Percentiles rank a stretch among this genome's conserved stretches.
Conservation (phyloP, 1,284 basidiomycete species). For the Austroboletus niveus region DNA sequence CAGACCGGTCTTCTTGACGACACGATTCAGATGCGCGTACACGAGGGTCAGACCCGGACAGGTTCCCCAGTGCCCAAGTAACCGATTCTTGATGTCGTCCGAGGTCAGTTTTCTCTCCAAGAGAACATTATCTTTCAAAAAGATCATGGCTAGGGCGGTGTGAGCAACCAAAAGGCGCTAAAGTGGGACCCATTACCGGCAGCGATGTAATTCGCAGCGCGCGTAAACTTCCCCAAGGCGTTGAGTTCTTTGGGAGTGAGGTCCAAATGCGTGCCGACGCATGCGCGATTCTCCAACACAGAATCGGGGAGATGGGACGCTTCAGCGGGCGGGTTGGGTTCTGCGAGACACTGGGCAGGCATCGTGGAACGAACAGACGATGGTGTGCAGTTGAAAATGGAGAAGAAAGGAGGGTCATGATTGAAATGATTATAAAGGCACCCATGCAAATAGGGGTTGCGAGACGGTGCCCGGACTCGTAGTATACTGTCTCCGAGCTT, state of each 20-base stretch:
- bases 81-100: conserved; percentile 75
- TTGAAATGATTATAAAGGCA: no score
- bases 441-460: no score
- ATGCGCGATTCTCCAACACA: conserved; percentile 44
- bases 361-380: conserved; percentile 33
- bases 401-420: neutral
- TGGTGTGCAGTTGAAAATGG: neutral
- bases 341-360: conserved; percentile 54
- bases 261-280: conserved; percentile 42
- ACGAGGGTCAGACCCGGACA: conserved; percentile 76
- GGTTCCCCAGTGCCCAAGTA: conserved; percentile 78
- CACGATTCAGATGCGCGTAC: conserved; percentile 78
- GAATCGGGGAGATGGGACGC: conserved; percentile 56
- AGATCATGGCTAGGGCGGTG: conserved; percentile 65
- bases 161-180: neutral
- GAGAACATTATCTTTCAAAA: conserved; percentile 73
- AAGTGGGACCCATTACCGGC: conserved; percentile 41
- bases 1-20: conserved; percentile 61
- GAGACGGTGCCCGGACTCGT: no score
- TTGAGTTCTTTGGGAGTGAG: conserved; percentile 49
- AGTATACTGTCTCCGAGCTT: no score
- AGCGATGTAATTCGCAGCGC: conserved; percentile 64
- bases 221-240: conserved; percentile 51
- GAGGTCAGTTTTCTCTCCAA: conserved; percentile 56
- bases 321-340: conserved; percentile 63